Evolutionary conservation across 306 rosid species (phyloP), one percentile per base, ranked within the genome.

Genomic region (Leucaena leucocephala): DNA sequence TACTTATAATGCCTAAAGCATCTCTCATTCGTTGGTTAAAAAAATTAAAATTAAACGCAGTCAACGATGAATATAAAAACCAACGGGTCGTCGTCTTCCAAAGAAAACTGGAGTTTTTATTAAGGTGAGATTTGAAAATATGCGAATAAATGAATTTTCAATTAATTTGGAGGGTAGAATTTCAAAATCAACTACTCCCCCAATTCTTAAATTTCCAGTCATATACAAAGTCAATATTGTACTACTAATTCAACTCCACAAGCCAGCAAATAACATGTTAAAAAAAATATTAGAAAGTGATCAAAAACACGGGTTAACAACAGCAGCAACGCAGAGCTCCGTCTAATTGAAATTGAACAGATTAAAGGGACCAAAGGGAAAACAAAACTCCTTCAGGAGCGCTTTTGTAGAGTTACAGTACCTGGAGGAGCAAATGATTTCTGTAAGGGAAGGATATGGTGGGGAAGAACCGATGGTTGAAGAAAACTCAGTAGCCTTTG

Each of bases 391-490:
- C 35, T 72, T 72, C 55, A 38, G 48, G 64, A 62, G 17, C 66
- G 82, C 11, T 12, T 44, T 7, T 2, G 33, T n/a, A 19, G 7
- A 36, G 72, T 45, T 36, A 7, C 27, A 27, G 27, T 73, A 75
- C 85, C 83, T 69, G 68, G 27, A 57, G 83, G 46, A 64, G 84
- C 75, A 62, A 44, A 6, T n/a, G 33, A 35, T 8, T 10, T 6
- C 9, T 50, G 55, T 7, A 74, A 59, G 75, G 63, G 90, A 68
- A 82, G 82, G 21, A 14, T 59, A 66, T 72, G 72, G 83, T 48
- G 71, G 43, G 72, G 36, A 54, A 79, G 57, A 75, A 70, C 74
- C 66, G 82, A 78, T 80, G 89, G 88, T 61, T 55, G 77, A 80
- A 62, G 65, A 68, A 81, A 81, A 40, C 17, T 79, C 68, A 80